phyloP scores from a whole-genome alignment of 371 early-diverging fungal genomes.

The Actinomortierella wolfii region DNA sequence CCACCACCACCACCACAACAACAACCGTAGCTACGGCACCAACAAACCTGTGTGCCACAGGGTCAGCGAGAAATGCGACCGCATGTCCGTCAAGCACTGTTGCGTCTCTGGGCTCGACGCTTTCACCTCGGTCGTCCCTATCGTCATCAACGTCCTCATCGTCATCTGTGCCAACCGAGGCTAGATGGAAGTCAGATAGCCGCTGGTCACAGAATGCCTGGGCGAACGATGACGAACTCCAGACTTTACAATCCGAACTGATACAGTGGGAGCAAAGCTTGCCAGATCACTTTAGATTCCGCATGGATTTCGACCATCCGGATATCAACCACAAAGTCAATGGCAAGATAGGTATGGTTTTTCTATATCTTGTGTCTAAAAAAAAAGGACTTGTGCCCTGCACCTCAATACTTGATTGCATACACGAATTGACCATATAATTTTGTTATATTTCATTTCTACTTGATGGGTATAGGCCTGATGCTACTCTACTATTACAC shows the following conservation, averaged over 20 bases:
- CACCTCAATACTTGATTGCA: neutral
- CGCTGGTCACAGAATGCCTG: neutral
- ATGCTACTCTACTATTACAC: slow-evolving; percentile 1
- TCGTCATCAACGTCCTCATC: neutral
- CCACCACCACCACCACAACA: no score
- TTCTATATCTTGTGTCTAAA: neutral
- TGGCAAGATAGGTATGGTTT: slow-evolving; percentile 2
- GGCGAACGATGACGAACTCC: neutral
- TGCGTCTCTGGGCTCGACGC: neutral
- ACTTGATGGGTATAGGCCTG: neutral
- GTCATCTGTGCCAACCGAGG: neutral
- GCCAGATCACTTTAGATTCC: neutral
- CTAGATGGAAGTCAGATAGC: neutral
- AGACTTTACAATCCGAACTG: neutral
- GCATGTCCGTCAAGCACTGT: no score
- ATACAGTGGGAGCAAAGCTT: neutral
- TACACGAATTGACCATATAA: neutral
- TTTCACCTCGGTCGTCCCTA: neutral
- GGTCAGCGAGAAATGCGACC: no score
- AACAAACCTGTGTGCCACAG: no score
- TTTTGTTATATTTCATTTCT: no score
- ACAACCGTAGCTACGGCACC: no score
- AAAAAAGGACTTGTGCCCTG: neutral
- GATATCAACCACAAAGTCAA: slow-evolving; percentile 1
- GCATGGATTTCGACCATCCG: neutral